Percentiles rank a stretch among this genome's conserved stretches.
These are phyloP conservation scores for Beta vulgaris DNA, from an alignment of 148 eudicot species.

Conservation along the genomic window DNA sequence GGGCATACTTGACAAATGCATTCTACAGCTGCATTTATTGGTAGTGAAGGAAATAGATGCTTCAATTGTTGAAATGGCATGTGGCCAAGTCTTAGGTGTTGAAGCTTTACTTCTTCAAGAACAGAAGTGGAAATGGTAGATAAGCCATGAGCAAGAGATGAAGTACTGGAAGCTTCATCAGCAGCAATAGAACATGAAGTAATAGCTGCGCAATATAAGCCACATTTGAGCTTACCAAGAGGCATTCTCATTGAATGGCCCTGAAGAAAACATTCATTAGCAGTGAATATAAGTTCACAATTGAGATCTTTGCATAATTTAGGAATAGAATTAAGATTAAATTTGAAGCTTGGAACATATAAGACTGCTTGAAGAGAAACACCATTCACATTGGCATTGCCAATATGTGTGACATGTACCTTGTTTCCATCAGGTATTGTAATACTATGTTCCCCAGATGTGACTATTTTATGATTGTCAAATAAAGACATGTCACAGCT, in stretches of 20 bases:
- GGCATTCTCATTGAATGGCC: neutral
- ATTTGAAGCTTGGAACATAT: neutral
- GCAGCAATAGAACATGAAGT: no score
- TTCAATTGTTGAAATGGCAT: no score
- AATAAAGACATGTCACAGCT: no score
- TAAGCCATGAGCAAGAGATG: no score
- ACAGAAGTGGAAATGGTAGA: no score
- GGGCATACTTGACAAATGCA: neutral
- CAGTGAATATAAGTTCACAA: neutral
- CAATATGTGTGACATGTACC: neutral
- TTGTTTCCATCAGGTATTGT: no score
- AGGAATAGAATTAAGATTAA: neutral
- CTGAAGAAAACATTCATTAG: neutral
- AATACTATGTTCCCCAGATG: no score
- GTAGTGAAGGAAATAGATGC: no score
- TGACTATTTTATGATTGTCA: neutral
- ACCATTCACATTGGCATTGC: neutral
- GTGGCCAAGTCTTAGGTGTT: neutral
- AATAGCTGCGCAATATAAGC: no score
- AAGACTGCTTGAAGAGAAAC: neutral
- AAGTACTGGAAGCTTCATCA: no score
- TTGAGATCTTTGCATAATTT: neutral
- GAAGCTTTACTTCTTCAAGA: neutral
- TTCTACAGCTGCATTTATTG: no score
- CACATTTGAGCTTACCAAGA: neutral